Base-by-base conservation (phyloP, 2,329 filamentous ascomycete genomes). In the Herpotrichia juniperi region DNA sequence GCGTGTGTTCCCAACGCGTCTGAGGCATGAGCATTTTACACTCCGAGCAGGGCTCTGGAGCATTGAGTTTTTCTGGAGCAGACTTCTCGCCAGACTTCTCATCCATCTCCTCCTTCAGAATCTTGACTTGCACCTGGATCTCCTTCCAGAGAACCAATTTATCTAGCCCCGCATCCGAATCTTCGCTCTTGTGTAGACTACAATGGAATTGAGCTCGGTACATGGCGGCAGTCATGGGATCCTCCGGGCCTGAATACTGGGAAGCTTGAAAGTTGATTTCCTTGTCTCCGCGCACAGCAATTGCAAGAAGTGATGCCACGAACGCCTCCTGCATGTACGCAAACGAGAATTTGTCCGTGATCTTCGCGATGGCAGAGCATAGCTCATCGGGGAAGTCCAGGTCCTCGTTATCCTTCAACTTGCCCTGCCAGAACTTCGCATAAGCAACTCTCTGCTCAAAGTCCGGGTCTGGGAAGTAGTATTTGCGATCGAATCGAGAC, bases 301-400 rank as follows among this genome's bases (percentile, higher is more conserved):
- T 74, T 22, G 68, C 69, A 16, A 78, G 62, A 16, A 78, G 63
- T 8, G 72, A 62, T 1, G 71, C 72, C 16, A 78, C 66, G 55
- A 78, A 78, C 2, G 73, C 72, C 51, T 78, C 76, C 51, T 78
- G 74, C 64, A 78, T 74, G 52, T 78, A 78, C 2, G 76, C 76
- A 53, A 78, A 78, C n/a, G 69, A 74, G 57, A 78, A 78, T 4
- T 72, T 74, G 34, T 75, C 67, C 1, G 74, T 78, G 30, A 78
- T 76, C 26, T 71, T 66, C 1, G 76, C 76, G 46, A 77, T 71
- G 9, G 67, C 72, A 1, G 46, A 45, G 43, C 74, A 76, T 12
- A 78, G 61, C 53, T 68, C 62, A 44, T 77, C 71, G 4, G 76
- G 76, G 40, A 77, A 78, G 17, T 74, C 70, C 24, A 79, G 51